Base-by-base conservation (phyloP, 345 rosid genomes). In the Melastoma malabathricum region DNA sequence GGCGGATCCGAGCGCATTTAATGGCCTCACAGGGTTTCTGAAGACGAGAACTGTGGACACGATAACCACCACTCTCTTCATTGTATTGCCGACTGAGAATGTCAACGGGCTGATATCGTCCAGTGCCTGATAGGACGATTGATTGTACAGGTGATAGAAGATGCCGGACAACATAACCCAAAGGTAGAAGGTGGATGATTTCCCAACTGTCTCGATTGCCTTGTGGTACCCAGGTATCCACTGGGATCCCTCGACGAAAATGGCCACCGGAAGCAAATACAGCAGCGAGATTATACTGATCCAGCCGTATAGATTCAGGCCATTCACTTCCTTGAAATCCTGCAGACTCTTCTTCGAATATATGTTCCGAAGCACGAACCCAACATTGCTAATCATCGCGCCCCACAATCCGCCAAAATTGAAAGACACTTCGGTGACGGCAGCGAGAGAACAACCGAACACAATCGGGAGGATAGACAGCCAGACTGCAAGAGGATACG, bases 61-160 rank as follows among this genome's bases (percentile, higher is more conserved):
- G 55, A 90, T 90, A 66, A 90, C 98, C 66, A 80, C 96, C 4
- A 84, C 82, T 55, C 98, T 68, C 95, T 86, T 90, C 96, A 90
- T 90, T 0, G 95, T 86, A 58, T 86, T 90, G 19, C 98, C 93
- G 2, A 86, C 92, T 0, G 95, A 90, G 70, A 86, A 86, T 13
- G 93, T 77, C 56, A 86, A 72, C 2, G 98, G 98, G 57, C 93
- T 90, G 54, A 90, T 90, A 63, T 90, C 87, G 44, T 90, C 98
- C 12, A 90, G 89, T 1, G 98, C 96, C 75, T 86, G 94, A 59
- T 90, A 86, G 6, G 97, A 89, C 13, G 95, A 83, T 44, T 89
- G 97, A 51, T 89, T 89, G 55, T 89, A 89, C 13, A 89, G 72
- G 72, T 89, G 97, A 66, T 83, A 86, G 54, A 89, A 86, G 38